Evolutionary conservation across 2,329 filamentous ascomycete species (phyloP).

Genomic region (Juglanconis oblonga): DNA sequence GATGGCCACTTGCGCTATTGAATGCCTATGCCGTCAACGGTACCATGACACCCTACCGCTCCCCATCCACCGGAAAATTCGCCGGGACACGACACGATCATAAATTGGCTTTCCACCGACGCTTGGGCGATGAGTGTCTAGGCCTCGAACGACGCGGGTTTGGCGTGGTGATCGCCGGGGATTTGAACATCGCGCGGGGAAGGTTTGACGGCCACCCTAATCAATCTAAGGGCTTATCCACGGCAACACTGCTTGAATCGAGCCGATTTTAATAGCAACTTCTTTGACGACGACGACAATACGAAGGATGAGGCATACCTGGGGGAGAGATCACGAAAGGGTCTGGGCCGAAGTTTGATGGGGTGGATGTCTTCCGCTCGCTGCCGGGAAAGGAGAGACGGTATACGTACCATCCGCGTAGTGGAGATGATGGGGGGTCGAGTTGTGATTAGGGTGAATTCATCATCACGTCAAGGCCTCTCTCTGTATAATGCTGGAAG

Average conservation of each 20-base stretch:
- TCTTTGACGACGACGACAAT: conserved; percentile 34
- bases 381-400: conserved; percentile 37
- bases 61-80: conserved; percentile 37
- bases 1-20: conserved; percentile 38
- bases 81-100: conserved; percentile 47
- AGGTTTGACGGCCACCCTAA: conserved; percentile 38
- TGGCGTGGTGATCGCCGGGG: conserved; percentile 45
- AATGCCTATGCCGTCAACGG: conserved; percentile 55
- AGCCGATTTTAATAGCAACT: conserved; percentile 46
- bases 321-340: conserved; percentile 6
- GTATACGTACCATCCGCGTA: conserved; percentile 48
- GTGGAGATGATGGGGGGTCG: conserved; percentile 37
- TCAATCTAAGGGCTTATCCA: conserved; percentile 40
- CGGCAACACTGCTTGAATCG: conserved; percentile 48
- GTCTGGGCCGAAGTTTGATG: conserved; percentile 27
- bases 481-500: conserved; percentile 29
- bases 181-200: conserved; percentile 48
- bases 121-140: conserved; percentile 42
- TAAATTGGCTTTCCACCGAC: conserved; percentile 45
- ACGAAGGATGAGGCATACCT: conserved; percentile 17
- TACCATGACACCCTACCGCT: conserved; percentile 43
- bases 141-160: conserved; percentile 38
- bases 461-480: conserved; percentile 39
- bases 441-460: conserved; percentile 54
- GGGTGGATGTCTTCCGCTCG: conserved; percentile 46